These are phyloP conservation scores for Xanthoconium purpureum DNA, from an alignment of 768 basidiomycete genomes.

Conservation along the genomic window DNA sequence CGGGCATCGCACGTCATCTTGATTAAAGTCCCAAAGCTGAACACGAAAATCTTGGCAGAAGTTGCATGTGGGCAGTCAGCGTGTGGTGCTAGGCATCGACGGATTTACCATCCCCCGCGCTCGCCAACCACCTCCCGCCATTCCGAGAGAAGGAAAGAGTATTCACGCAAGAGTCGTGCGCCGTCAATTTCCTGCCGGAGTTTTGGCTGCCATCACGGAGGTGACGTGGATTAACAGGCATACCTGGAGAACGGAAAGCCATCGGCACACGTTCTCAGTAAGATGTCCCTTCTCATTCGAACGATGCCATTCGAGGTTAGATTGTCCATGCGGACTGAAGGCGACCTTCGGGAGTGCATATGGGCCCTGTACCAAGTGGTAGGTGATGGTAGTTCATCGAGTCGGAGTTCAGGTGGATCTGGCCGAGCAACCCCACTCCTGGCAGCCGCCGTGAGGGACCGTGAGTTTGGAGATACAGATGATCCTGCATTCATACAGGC, in stretches of 20 bases:
- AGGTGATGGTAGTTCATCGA: background rate
- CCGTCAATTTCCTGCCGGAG: conserved; percentile 33
- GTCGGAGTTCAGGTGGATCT: conserved; percentile 9
- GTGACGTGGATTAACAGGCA: conserved; percentile 3
- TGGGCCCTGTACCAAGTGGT: background rate
- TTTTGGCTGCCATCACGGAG: conserved; percentile 1
- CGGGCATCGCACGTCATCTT: conserved; percentile 48
- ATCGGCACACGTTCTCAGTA: conserved; percentile 19
- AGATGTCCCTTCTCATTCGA: conserved; percentile 14
- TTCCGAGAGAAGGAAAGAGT: conserved; percentile 58
- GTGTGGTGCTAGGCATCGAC: conserved; percentile 1
- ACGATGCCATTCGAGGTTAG: conserved; percentile 25
- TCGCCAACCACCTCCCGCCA: conserved; percentile 60
- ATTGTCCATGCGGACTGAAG: conserved; percentile 20
- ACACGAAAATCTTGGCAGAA: conserved; percentile 47
- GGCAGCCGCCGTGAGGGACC: no score
- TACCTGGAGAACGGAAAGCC: conserved; percentile 38
- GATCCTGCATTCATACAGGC: conserved; percentile 20
- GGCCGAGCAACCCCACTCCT: background rate
- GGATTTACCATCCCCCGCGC: conserved; percentile 64
- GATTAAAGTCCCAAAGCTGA: conserved; percentile 65
- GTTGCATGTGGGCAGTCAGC: conserved; percentile 11
- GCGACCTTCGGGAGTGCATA: conserved; percentile 14
- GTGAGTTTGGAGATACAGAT: conserved; percentile 4
- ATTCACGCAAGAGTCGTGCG: conserved; percentile 65